phyloP scores from a whole-genome alignment of 2,329 filamentous ascomycete genomes.

The Fusarium caatingaense region DNA sequence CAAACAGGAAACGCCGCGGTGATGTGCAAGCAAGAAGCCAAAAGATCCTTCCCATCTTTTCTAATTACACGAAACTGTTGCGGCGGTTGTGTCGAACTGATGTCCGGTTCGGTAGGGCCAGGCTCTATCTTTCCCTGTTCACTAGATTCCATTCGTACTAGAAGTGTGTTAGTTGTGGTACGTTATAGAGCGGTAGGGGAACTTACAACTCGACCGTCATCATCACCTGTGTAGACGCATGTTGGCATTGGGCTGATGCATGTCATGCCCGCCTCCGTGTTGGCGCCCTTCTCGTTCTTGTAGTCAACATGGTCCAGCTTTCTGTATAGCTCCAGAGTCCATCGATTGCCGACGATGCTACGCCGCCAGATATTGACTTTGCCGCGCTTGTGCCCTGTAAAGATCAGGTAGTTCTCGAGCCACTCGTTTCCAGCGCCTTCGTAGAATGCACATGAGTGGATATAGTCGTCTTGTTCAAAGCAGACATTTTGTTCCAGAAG shows the following conservation, averaged over 20 bases:
- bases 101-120: conserved; percentile 40
- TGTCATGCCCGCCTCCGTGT: conserved; percentile 78
- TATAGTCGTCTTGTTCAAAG: conserved; percentile 74
- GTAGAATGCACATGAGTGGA: conserved; percentile 90
- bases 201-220: conserved; percentile 85
- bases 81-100: conserved; percentile 33
- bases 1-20: conserved; percentile 28
- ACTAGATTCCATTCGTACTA: conserved; percentile 74
- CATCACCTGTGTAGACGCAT: conserved; percentile 92
- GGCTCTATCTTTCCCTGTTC: conserved; percentile 66
- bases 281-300: conserved; percentile 68
- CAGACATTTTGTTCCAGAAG: conserved; percentile 87
- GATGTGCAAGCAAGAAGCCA: conserved; percentile 30
- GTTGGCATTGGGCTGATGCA: conserved; percentile 86
- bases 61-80: conserved; percentile 26
- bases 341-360: conserved; percentile 68
- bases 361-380: conserved; percentile 82
- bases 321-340: conserved; percentile 82
- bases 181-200: too few relatives aligned
- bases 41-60: conserved; percentile 4
- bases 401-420: conserved; percentile 85
- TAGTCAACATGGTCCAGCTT: conserved; percentile 82
- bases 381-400: conserved; percentile 88
- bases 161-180: conserved; percentile 14
- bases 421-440: conserved; percentile 92